These are phyloP conservation scores for Magnolia kwangsiensis DNA, from an alignment of 164 flowering plant species.

Conservation along the genomic window DNA sequence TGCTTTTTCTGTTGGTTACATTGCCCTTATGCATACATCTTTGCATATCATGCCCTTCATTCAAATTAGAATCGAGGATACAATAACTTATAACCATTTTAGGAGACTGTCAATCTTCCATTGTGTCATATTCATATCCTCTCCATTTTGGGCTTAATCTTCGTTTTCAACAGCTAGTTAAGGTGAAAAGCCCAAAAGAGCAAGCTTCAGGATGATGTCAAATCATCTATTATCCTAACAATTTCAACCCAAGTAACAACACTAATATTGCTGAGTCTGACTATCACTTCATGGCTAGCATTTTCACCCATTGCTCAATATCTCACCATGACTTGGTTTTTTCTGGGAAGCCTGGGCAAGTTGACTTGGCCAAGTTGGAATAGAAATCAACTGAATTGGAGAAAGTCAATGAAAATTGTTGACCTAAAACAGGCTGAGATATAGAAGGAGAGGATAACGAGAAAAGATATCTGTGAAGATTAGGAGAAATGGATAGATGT, in stretches of 20 bases:
- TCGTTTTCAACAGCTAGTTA: neutral
- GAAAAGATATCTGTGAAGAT: too few relatives aligned
- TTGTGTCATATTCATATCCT: too few relatives aligned
- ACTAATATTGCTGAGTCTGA: neutral
- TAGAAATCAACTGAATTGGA: neutral
- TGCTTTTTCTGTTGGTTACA: neutral
- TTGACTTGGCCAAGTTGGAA: neutral
- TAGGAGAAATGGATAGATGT: too few relatives aligned
- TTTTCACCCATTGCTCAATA: neutral
- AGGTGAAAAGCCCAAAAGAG: neutral
- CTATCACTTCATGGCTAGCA: neutral
- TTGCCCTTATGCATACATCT: neutral
- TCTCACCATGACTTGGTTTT: too few relatives aligned
- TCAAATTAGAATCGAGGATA: too few relatives aligned
- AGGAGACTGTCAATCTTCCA: neutral
- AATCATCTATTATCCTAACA: neutral
- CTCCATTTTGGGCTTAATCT: too few relatives aligned
- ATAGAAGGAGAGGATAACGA: too few relatives aligned
- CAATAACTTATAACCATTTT: neutral
- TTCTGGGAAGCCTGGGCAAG: neutral
- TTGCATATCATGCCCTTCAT: neutral
- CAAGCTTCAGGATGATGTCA: neutral
- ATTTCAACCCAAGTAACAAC: neutral
- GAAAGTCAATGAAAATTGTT: too few relatives aligned
- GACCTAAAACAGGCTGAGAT: too few relatives aligned